Evolutionary conservation across 2,329 filamentous ascomycete genomes (phyloP).

Genomic region (Chalaropsis ovoidea): DNA sequence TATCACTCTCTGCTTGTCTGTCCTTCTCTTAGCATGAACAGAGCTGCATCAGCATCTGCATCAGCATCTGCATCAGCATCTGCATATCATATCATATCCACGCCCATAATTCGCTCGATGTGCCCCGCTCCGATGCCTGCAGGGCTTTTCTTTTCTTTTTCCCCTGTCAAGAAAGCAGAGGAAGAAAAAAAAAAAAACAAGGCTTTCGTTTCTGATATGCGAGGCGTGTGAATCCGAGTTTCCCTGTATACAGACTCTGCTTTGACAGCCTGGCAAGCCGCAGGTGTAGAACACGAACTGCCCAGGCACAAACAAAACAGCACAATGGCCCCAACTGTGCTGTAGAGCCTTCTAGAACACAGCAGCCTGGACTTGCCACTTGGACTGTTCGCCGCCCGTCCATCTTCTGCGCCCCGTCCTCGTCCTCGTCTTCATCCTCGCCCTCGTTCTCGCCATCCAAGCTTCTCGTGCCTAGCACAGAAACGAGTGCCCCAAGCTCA

Average conservation of each 20-base stretch:
- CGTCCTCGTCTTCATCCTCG: neutral
- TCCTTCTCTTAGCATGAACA: neutral
- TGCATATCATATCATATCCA: neutral
- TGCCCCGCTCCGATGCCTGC: neutral
- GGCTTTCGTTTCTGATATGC: too few relatives aligned
- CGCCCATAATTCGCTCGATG: neutral
- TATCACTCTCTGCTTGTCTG: neutral
- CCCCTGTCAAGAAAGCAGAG: too few relatives aligned
- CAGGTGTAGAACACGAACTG: neutral
- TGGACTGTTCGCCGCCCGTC: neutral
- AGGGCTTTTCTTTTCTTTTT: too few relatives aligned
- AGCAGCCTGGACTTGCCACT: neutral
- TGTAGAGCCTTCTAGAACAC: neutral
- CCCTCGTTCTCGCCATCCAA: neutral
- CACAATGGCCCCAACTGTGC: neutral
- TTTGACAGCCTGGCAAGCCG: too few relatives aligned
- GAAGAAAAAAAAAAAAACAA: too few relatives aligned
- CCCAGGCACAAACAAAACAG: neutral
- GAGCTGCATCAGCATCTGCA: too few relatives aligned
- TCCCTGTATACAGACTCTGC: too few relatives aligned
- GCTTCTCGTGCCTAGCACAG: neutral
- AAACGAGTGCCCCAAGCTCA: constrained; percentile 12
- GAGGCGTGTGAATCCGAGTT: too few relatives aligned
- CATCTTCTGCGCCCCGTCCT: neutral
- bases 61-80: neutral